Evolutionary conservation across 441 rosid species (phyloP), one percentile per base, ranked within the genome.

Genomic region (Metrosideros polymorpha): DNA sequence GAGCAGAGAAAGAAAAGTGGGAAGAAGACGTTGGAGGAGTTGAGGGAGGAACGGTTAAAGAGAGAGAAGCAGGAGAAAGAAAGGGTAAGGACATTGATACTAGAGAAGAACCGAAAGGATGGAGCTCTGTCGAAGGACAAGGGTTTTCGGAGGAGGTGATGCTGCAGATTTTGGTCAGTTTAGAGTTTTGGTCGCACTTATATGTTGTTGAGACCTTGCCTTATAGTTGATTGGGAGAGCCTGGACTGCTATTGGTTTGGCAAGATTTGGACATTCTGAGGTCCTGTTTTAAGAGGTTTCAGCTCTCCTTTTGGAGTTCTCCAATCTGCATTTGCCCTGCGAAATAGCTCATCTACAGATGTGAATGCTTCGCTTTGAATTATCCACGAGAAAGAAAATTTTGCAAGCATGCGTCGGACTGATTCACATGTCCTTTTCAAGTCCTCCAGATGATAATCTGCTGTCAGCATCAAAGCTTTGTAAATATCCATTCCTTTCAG

Each of bases 61-160:
- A 96, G 98, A 92, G 98, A 97, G 89, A 92, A 77, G 87, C 55
- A 35, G 82, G 99, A 96, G 91, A 96, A 94, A 90, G 94, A 94
- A 85, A 93, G 95, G 75, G 95, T 91, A 86, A 88, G 91, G n/a
- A 92, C 91, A 17, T 89, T 95, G 91, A 59, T 95, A 61, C 84
- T 85, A 87, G 92, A 92, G 89, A 92, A 91, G 90, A 93, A 89
- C 85, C 90, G 76, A 55, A 91, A 84, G 89, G 92, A 91, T 56
- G 47, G 86, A 55, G 8, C 5, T 32, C 43, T 82, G 15, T 32
- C 55, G 75, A 88, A 76, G 83, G 53, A 66, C 54, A 89, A 92
- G 87, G 90, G 93, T 17, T 92, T 92, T 87, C 93, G 93, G 9
- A 52, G 86, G 84, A 86, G 84, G 39, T 82, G 82, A 71, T 3